Conservation (phyloP, 345 rosid genomes). For the Brassica cretica region DNA sequence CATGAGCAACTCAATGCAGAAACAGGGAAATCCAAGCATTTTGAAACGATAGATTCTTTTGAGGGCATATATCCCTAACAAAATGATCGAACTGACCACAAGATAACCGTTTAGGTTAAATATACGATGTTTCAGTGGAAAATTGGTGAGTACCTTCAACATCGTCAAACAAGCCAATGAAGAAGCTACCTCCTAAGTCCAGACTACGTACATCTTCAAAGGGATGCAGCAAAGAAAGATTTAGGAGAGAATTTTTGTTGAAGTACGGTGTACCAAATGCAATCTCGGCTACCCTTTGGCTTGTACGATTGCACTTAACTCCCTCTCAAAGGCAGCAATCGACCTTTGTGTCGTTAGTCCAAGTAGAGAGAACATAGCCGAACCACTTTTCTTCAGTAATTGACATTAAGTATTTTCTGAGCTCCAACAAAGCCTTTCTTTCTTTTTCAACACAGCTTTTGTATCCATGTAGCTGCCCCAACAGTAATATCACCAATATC, state of each 20-base stretch:
- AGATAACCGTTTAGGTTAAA: no score
- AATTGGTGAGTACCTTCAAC: no score
- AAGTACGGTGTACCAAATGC: background rate
- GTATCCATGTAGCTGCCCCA: background rate
- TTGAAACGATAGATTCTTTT: no score
- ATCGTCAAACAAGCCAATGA: no score
- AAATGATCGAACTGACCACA: no score
- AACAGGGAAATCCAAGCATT: no score
- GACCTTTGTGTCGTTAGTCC: background rate
- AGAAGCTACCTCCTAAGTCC: no score
- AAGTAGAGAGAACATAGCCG: background rate
- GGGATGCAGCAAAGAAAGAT: constrained; percentile 16
- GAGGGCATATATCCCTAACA: no score
- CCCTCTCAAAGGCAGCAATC: constrained; percentile 11
- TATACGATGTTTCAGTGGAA: no score
- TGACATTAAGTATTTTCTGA: background rate
- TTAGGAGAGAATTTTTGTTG: background rate
- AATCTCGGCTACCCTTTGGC: background rate
- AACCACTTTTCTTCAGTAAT: background rate
- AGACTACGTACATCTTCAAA: constrained; percentile 19
- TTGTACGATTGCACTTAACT: background rate
- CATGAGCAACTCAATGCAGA: no score
- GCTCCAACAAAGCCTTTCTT: background rate
- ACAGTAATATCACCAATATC: background rate
- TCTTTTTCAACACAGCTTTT: background rate